Base-by-base conservation (phyloP, 1,284 basidiomycete genomes). In the Agaricales sp. region DNA sequence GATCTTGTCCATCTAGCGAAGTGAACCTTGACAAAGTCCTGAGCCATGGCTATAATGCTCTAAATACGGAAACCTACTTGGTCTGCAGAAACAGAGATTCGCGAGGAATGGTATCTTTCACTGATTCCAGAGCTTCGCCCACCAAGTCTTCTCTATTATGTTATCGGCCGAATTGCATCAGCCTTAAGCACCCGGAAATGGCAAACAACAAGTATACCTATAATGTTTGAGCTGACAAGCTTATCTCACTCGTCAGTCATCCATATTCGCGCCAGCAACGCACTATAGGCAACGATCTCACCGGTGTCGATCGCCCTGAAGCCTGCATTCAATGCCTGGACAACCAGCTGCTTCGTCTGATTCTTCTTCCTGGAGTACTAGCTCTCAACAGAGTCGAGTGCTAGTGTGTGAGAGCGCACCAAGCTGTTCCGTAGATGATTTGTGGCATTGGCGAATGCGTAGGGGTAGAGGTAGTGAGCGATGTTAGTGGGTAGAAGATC, bases 191-290 rank as follows among this genome's bases (percentile, higher is more conserved):
- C n/a, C n/a, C n/a, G n/a, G n/a, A n/a, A 26, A 12, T n/a, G n/a
- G n/a, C n/a, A n/a, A n/a, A n/a, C n/a, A n/a, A n/a, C n/a, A n/a
- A n/a, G 53, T 64, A 48, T 55, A 82, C 85, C 77, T 74, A 57
- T 88, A 88, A 59, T 87, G 84, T 61, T 87, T 82, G 3, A 72
- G 76, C 57, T 91, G 88, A 55, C 85, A 84, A 18, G 88, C 87
- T 71, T 63, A 61, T n/a, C 22, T 20, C 52, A 62, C 38, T 13
- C 45, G 30, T 8, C 30, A 35, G 30, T 35, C 8, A 35, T 50
- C 41, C 46, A 53, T 54, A 30, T 44, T 18, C 18, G 45, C 25
- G 25, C 8, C 14, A 43, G 21, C 19, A 37, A 24, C 30, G 16
- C n/a, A n/a, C n/a, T n/a, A 4, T 37, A 47, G 43, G 53, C 26